Evolutionary conservation across 1,284 basidiomycete species (phyloP).

Genomic region (Prillingera fragicola): DNA sequence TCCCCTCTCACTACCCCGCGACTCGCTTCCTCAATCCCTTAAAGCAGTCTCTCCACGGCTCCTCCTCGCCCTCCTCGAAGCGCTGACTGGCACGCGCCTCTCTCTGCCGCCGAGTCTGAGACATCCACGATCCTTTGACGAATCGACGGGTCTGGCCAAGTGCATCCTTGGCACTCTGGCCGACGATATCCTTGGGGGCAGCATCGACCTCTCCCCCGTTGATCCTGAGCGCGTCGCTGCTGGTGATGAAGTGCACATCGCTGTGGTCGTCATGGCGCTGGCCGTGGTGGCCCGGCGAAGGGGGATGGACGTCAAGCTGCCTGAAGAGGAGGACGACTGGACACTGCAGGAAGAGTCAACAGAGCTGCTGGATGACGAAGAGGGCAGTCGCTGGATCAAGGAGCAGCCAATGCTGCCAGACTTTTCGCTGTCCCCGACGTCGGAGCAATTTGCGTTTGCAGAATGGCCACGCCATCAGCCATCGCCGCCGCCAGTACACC

Average conservation of each 20-base stretch:
- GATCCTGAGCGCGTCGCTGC: constrained; percentile 20
- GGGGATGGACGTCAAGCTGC: constrained; percentile 15
- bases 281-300: constrained; percentile 26
- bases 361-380: constrained; percentile 1
- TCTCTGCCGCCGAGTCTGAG: constrained; percentile 12
- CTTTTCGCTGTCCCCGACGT: neutral
- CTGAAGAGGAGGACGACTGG: constrained; percentile 1
- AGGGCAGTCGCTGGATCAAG: neutral
- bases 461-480: neutral
- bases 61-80: constrained; percentile 28
- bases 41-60: constrained; percentile 28
- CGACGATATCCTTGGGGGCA: constrained; percentile 23
- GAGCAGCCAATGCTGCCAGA: too few species aligned
- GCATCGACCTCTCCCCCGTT: constrained; percentile 25
- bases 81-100: constrained; percentile 14
- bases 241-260: constrained; percentile 22
- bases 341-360: constrained; percentile 2
- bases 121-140: constrained; percentile 8
- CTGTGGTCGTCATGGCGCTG: constrained; percentile 28
- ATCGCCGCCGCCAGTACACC: neutral
- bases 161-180: constrained; percentile 29
- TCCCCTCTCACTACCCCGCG: too few species aligned
- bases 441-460: neutral
- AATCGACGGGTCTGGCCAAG: constrained; percentile 26
- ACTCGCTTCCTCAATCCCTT: too few species aligned